Percentiles rank a stretch among this genome's conserved stretches.
Conservation (phyloP, 768 basidiomycete genomes). For the Rhizopogon roseolus region DNA sequence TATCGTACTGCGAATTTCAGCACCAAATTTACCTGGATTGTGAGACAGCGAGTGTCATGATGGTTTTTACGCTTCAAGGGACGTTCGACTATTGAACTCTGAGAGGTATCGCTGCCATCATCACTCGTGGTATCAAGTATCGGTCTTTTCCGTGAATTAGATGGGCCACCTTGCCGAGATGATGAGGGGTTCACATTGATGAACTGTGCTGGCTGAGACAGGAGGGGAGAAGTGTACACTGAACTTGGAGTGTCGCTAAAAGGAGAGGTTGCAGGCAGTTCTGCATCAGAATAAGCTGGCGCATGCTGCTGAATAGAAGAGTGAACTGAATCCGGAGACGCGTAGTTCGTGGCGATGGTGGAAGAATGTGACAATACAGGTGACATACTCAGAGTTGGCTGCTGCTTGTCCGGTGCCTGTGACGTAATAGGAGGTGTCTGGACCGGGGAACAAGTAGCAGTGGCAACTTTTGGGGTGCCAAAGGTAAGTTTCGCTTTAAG, state of each 20-base stretch:
- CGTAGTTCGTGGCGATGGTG: slow-evolving; percentile 6
- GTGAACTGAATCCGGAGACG: slow-evolving; percentile 17
- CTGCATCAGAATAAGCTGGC: slow-evolving; percentile 4
- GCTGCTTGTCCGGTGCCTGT: slow-evolving; percentile 3
- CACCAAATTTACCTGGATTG: slow-evolving; percentile 51
- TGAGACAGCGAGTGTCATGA: slow-evolving; percentile 61
- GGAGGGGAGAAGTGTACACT: slow-evolving; percentile 10
- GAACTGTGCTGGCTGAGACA: slow-evolving; percentile 15
- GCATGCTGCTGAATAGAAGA: background rate
- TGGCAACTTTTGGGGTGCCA: slow-evolving; percentile 11
- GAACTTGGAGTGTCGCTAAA: slow-evolving; percentile 4
- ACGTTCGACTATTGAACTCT: slow-evolving; percentile 24
- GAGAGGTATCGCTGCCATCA: slow-evolving; percentile 30
- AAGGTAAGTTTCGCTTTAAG: slow-evolving; percentile 38
- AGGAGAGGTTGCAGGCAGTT: slow-evolving; percentile 3
- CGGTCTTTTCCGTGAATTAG: slow-evolving; percentile 24
- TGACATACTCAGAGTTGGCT: slow-evolving; percentile 25
- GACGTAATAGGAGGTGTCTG: background rate
- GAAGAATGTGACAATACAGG: slow-evolving; percentile 25
- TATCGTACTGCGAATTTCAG: background rate
- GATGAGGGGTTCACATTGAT: slow-evolving; percentile 11
- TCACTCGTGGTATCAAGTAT: slow-evolving; percentile 31
- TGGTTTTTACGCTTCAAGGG: slow-evolving; percentile 48
- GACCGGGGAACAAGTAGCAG: slow-evolving; percentile 4
- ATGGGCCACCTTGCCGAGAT: background rate